Evolutionary conservation across 2,329 filamentous ascomycete species (phyloP), one percentile per base, ranked within the genome.

Genomic region (Raffaelea arxii): DNA sequence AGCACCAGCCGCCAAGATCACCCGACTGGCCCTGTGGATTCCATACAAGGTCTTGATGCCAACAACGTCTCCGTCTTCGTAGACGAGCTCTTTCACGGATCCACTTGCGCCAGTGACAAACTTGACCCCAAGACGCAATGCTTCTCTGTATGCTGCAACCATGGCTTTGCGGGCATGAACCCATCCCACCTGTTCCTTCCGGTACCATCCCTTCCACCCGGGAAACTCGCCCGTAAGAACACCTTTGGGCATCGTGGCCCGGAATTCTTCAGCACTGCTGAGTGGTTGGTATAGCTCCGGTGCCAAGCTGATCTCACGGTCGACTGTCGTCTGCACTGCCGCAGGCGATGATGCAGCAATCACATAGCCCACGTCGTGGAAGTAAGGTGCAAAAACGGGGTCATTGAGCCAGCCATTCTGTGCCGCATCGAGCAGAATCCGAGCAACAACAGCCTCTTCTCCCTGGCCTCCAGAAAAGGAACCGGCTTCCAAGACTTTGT

Each of bases 371-470:
- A 27, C 35, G 25, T 43, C 25, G 25, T 43, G 41, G 25, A 16
- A 43, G n/a, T 32, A 43, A 21, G 41, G 41, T 27, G 22, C 9
- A 27, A 43, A 43, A 18, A 43, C 25, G 11, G 41, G 41, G 25
- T 43, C 41, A 6, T 22, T 35, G 25, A 14, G 12, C 41, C 41
- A 43, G 24, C 40, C 40, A 16, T 19, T 7, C n/a, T 24, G n/a
- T 4, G 40, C 40, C 12, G 40, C 40, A 12, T 42, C 25, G 18
- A 32, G 41, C 25, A 35, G 25, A 9, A 14, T 14, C 18, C 16
- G 18, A 18, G 25, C 41, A 5, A 43, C 23, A n/a, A 5, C 23
- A 4, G 23, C 23, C 23, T 23, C 25, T 18, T 35, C 41, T 4
- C n/a, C n/a, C n/a, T 43, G 19, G 41, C 41, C 25, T 3, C 14